phyloP scores from a whole-genome alignment of 2,329 filamentous ascomycete genomes.

The Aspergillus proliferans region DNA sequence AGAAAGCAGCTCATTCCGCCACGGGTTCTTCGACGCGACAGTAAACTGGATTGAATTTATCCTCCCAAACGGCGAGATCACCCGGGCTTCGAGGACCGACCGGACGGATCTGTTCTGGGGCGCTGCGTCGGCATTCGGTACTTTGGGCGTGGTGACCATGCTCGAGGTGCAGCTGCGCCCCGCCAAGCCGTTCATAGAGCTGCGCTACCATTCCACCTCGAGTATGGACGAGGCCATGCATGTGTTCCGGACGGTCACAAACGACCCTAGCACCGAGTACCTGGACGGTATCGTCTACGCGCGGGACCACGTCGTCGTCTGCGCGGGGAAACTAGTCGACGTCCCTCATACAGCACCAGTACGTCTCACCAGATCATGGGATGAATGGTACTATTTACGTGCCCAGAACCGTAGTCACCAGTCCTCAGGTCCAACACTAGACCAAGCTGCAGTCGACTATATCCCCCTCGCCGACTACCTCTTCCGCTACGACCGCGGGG shows the following conservation, averaged over 20 bases:
- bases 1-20: conserved; percentile 60
- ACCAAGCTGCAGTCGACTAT: conserved; percentile 53
- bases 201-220: conserved; percentile 54
- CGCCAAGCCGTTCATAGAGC: conserved; percentile 52
- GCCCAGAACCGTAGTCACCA: conserved; percentile 43
- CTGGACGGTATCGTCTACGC: conserved; percentile 65
- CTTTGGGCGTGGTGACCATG: conserved; percentile 55
- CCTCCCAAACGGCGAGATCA: conserved; percentile 51
- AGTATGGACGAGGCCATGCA: conserved; percentile 45
- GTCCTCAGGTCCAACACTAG: conserved; percentile 42
- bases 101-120: conserved; percentile 54
- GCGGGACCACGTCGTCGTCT: conserved; percentile 50
- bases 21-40: conserved; percentile 61
- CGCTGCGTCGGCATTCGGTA: conserved; percentile 55
- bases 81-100: conserved; percentile 42
- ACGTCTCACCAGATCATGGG: conserved; percentile 52
- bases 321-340: conserved; percentile 54
- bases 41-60: conserved; percentile 60
- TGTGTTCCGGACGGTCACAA: conserved; percentile 43
- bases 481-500: conserved; percentile 53
- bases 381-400: conserved; percentile 72
- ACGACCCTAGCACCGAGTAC: conserved; percentile 50
- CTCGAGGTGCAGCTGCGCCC: conserved; percentile 54
- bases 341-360: conserved; percentile 26
- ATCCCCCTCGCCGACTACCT: conserved; percentile 33